phyloP scores from a whole-genome alignment of 108 stramenopile genomes.

The Nannochloropsis gaditana region DNA sequence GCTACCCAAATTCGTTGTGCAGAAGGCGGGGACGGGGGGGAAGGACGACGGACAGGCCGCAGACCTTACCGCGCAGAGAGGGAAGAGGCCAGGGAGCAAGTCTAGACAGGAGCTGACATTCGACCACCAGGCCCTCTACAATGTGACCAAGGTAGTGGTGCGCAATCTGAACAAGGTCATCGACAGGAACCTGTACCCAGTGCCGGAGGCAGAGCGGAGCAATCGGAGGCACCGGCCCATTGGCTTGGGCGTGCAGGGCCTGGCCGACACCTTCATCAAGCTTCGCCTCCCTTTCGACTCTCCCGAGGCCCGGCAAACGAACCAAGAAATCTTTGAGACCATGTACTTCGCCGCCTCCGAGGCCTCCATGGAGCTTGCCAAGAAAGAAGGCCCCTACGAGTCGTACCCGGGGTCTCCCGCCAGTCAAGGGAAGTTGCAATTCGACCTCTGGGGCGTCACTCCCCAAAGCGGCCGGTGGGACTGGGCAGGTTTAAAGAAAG shows the following conservation, averaged over 20 bases:
- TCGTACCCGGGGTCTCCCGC: constrained; percentile 88
- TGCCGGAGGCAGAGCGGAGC: constrained; percentile 55
- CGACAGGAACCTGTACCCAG: constrained; percentile 97
- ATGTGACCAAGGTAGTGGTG: constrained; percentile 86
- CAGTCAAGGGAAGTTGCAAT: constrained; percentile 89
- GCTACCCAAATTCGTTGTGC: constrained; percentile 78
- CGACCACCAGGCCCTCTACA: constrained; percentile 55
- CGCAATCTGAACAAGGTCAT: constrained; percentile 95
- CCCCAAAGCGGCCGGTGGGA: constrained; percentile 69
- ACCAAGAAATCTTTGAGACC: constrained; percentile 97
- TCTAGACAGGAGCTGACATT: not conserved
- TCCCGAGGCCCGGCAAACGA: constrained; percentile 69
- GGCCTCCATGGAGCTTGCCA: constrained; percentile 85
- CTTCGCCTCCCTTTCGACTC: constrained; percentile 87
- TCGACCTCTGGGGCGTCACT: constrained; percentile 83
- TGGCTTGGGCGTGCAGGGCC: constrained; percentile 98
- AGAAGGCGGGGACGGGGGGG: not conserved
- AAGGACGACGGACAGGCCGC: not conserved
- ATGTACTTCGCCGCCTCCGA: constrained; percentile 95
- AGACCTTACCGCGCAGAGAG: not conserved
- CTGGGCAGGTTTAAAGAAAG: constrained; percentile 79
- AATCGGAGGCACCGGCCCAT: constrained; percentile 98
- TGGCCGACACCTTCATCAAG: constrained; percentile 94
- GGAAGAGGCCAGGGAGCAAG: not conserved
- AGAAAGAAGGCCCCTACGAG: constrained; percentile 82